A percentile compares a stretch with the other conserved stretches of the same genome.
Conservation (phyloP, 2,329 filamentous ascomycete species). For the Clonostachys byssicola region DNA sequence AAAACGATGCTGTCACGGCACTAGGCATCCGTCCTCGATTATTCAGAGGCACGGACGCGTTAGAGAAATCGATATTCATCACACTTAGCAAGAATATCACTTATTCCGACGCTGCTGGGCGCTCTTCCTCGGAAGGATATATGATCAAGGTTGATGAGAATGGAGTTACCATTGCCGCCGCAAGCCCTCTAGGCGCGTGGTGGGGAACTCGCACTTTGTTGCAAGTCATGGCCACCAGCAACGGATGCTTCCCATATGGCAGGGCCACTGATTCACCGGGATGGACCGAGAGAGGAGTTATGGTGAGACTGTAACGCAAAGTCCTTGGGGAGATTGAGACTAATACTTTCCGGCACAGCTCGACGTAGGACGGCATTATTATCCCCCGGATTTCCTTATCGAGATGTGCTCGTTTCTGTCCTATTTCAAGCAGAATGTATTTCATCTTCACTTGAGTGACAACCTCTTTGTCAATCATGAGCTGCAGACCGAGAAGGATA, state of each 20-base stretch:
- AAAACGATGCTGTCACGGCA: conserved; percentile 19
- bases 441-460: conserved; percentile 56
- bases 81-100: conserved; percentile 32
- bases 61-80: conserved; percentile 29
- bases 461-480: conserved; percentile 45
- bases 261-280: conserved; percentile 46
- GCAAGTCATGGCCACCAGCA: conserved; percentile 38
- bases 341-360: conserved; percentile 14
- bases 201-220: conserved; percentile 54
- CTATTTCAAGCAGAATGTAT: conserved; percentile 56
- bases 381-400: conserved; percentile 45
- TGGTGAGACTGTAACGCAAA: no score
- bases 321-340: no score
- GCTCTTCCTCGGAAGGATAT: conserved; percentile 44
- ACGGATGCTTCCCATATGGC: no score
- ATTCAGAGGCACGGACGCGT: conserved; percentile 7
- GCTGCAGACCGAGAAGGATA: conserved; percentile 37
- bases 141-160: conserved; percentile 30
- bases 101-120: conserved; percentile 38
- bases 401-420: conserved; percentile 56
- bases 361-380: conserved; percentile 52
- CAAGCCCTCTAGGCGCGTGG: conserved; percentile 50
- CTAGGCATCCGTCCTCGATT: conserved; percentile 23
- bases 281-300: conserved; percentile 41
- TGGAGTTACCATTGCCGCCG: conserved; percentile 41